These are phyloP conservation scores for Calvatia gigantea DNA, from an alignment of 768 basidiomycete species.

Conservation along the genomic window DNA sequence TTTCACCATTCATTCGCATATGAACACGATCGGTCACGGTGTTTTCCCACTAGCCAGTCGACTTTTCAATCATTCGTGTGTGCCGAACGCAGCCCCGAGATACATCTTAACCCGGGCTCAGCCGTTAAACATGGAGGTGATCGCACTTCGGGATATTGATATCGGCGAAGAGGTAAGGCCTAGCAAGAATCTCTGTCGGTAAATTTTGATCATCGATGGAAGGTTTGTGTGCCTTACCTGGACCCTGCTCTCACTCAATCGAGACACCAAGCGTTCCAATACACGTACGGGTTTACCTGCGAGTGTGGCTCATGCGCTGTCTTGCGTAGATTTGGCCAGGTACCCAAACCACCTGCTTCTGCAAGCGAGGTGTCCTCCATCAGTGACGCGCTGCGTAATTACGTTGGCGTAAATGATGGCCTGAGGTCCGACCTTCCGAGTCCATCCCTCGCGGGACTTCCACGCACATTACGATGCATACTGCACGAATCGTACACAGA, in stretches of 20 bases:
- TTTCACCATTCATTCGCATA: constrained; percentile 72
- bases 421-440: constrained; percentile 24
- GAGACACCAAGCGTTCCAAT: constrained; percentile 52
- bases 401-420: constrained; percentile 29
- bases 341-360: constrained; percentile 37
- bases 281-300: constrained; percentile 70
- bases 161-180: constrained; percentile 60
- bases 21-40: constrained; percentile 68
- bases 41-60: constrained; percentile 76
- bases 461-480: constrained; percentile 35
- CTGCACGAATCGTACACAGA: constrained; percentile 60
- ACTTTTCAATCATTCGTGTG: constrained; percentile 81
- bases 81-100: constrained; percentile 67
- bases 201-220: constrained; percentile 3
- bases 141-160: constrained; percentile 55
- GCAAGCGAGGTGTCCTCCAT: constrained; percentile 25
- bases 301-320: constrained; percentile 54
- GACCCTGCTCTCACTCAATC: constrained; percentile 71
- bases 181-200: neutral
- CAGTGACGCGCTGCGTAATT: constrained; percentile 31
- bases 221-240: constrained; percentile 76
- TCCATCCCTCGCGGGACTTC: constrained; percentile 33
- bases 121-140: constrained; percentile 55
- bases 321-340: constrained; percentile 31
- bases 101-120: constrained; percentile 41